phyloP scores from a whole-genome alignment of 2,329 filamentous ascomycete species.

The Calonectria montana region DNA sequence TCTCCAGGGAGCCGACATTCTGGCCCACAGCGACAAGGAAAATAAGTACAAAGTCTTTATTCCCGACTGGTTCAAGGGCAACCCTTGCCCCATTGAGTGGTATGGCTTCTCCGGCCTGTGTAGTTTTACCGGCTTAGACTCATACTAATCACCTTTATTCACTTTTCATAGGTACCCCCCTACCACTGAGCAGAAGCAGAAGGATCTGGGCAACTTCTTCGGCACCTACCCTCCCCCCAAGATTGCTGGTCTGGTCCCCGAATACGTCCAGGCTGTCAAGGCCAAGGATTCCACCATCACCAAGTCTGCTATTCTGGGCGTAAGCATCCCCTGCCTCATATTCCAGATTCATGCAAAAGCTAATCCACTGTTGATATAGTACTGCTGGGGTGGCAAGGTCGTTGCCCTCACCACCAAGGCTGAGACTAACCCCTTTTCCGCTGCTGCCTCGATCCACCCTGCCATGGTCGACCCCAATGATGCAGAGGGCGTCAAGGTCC shows the following conservation, averaged over 20 bases:
- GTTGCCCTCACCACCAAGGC: constrained; percentile 63
- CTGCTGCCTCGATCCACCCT: constrained; percentile 65
- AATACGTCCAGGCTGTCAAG: constrained; percentile 65
- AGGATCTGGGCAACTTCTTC: constrained; percentile 70
- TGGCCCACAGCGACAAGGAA: constrained; percentile 62
- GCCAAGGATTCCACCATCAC: constrained; percentile 65
- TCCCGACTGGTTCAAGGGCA: constrained; percentile 89
- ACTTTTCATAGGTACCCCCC: constrained; percentile 65
- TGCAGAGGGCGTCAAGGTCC: constrained; percentile 69
- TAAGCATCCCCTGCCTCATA: constrained; percentile 46
- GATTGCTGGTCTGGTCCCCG: constrained; percentile 62
- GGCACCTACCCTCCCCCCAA: constrained; percentile 59
- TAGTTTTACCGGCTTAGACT: background rate
- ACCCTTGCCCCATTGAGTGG: constrained; percentile 69
- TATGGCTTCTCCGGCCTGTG: constrained; percentile 26
- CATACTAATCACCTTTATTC: background rate
- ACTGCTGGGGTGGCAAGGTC: constrained; percentile 80
- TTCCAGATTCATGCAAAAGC: background rate
- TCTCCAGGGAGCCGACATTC: constrained; percentile 76
- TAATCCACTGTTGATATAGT: constrained; percentile 44
- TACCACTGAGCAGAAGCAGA: constrained; percentile 71
- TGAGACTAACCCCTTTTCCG: constrained; percentile 65
- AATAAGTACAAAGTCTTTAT: constrained; percentile 88
- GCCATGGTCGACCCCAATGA: constrained; percentile 74
- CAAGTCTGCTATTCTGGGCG: constrained; percentile 71